Evolutionary conservation across 75 land plant genomes (phyloP).

Genomic region (Pseudotsuga menziesii): DNA sequence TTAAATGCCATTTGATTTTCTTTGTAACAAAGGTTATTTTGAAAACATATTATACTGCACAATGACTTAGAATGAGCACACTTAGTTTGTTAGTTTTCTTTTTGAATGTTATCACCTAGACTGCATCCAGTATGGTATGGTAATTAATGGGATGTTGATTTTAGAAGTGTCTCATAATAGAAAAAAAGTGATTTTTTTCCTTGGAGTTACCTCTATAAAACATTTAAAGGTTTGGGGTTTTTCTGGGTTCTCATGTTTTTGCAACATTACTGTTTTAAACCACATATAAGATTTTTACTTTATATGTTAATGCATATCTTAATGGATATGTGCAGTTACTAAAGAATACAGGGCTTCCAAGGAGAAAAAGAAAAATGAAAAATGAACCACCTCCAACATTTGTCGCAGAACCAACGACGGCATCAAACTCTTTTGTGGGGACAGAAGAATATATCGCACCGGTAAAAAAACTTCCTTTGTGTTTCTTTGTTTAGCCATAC

Average conservation of each 20-base stretch:
- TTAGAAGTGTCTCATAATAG: not conserved
- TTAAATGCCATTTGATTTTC: not conserved
- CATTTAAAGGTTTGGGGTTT: not conserved
- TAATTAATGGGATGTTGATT: not conserved
- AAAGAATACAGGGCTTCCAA: constrained; percentile 30
- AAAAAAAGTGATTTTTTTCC: not conserved
- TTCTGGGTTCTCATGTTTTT: not conserved
- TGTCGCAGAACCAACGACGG: constrained; percentile 73
- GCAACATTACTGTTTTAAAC: not conserved
- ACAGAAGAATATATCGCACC: constrained; percentile 99
- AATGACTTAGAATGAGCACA: not conserved
- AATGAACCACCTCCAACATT: constrained; percentile 61
- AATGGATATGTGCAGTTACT: constrained; percentile 45
- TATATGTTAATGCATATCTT: not conserved
- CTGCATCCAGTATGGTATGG: not conserved
- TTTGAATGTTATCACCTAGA: not conserved
- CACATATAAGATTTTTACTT: not conserved
- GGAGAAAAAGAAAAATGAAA: constrained; percentile 40
- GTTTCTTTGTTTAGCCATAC: not conserved
- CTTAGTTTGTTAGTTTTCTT: not conserved
- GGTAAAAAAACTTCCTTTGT: constrained; percentile 29
- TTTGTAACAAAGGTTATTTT: not conserved
- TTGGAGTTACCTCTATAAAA: not conserved
- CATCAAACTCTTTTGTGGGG: constrained; percentile 97
- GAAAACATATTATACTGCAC: not conserved